A percentile compares a stretch with the other conserved stretches of the same genome.
phyloP scores from a whole-genome alignment of 2,329 filamentous ascomycete genomes.

The Colletotrichum tofieldiae region DNA sequence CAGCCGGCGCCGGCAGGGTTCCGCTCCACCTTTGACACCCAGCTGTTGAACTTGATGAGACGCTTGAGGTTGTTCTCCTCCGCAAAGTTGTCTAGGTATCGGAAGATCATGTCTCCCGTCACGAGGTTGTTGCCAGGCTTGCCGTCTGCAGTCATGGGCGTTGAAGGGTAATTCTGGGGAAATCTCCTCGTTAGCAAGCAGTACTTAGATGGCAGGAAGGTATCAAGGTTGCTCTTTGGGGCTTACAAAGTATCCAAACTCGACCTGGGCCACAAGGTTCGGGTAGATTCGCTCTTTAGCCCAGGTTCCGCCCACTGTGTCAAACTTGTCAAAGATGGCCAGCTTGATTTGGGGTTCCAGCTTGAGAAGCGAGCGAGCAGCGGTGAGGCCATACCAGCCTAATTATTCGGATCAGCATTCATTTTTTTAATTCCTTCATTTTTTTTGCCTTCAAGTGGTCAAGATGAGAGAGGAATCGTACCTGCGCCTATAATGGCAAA shows the following conservation, averaged over 20 bases:
- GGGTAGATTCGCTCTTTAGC: not conserved
- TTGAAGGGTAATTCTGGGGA: not conserved
- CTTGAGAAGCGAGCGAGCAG: not conserved
- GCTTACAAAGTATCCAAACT: not conserved
- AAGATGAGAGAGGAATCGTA: not conserved
- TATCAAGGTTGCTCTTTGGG: not conserved
- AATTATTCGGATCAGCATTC: not conserved
- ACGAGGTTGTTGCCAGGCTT: not conserved
- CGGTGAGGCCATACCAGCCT: conserved; percentile 1
- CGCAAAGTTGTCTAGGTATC: not conserved
- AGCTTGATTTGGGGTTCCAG: not conserved
- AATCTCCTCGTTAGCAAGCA: not conserved
- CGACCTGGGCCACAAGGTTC: conserved; percentile 1
- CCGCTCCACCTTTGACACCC: not conserved
- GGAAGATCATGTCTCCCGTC: not conserved
- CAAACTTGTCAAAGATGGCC: not conserved
- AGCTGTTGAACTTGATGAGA: conserved; percentile 1
- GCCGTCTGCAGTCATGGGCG: not conserved
- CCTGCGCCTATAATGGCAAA: not conserved
- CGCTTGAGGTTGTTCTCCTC: not conserved
- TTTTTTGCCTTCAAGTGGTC: not conserved
- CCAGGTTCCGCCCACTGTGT: not conserved
- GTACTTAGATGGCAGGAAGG: not conserved
- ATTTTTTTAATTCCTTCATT: not conserved
- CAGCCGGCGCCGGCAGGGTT: not conserved